phyloP scores from a whole-genome alignment of 1,139 yeast genomes.

The Pichia sp. region DNA sequence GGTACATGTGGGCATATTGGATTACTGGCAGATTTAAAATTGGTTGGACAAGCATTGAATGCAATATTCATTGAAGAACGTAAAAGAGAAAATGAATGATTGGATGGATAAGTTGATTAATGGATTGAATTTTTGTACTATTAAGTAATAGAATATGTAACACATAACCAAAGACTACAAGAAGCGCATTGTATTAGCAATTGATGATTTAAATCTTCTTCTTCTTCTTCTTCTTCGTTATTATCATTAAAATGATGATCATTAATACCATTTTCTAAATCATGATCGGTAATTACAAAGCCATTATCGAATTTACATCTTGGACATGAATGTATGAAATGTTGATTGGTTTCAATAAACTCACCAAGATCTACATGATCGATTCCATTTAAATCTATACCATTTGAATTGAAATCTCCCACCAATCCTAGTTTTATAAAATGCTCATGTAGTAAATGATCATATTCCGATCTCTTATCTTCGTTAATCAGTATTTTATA shows the following conservation, averaged over 20 bases:
- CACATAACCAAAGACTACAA: slow-evolving; percentile 81
- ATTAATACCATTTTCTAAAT: slow-evolving; percentile 44
- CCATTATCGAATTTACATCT: slow-evolving; percentile 58
- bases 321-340: slow-evolving; percentile 54
- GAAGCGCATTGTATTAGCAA: slow-evolving; percentile 71
- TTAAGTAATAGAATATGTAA: slow-evolving; percentile 38
- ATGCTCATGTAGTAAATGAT: slow-evolving; percentile 35
- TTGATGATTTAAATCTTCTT: slow-evolving; percentile 38
- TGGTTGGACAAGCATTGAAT: slow-evolving; percentile 63
- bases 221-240: slow-evolving; percentile 20
- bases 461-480: slow-evolving; percentile 40
- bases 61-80: slow-evolving; percentile 52
- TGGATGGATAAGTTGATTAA: not conserved
- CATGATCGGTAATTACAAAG: slow-evolving; percentile 52
- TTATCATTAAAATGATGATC: not conserved
- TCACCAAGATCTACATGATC: slow-evolving; percentile 33
- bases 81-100: slow-evolving; percentile 15
- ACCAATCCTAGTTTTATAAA: slow-evolving; percentile 44
- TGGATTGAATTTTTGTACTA: not conserved
- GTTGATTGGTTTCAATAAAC: slow-evolving; percentile 28
- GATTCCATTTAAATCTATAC: slow-evolving; percentile 8
- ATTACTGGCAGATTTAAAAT: slow-evolving; percentile 64
- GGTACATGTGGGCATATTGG: slow-evolving; percentile 73
- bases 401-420: slow-evolving; percentile 19
- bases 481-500: slow-evolving; percentile 45